Evolutionary conservation across 2,329 filamentous ascomycete species (phyloP).

Genomic region (Nemania sp.): DNA sequence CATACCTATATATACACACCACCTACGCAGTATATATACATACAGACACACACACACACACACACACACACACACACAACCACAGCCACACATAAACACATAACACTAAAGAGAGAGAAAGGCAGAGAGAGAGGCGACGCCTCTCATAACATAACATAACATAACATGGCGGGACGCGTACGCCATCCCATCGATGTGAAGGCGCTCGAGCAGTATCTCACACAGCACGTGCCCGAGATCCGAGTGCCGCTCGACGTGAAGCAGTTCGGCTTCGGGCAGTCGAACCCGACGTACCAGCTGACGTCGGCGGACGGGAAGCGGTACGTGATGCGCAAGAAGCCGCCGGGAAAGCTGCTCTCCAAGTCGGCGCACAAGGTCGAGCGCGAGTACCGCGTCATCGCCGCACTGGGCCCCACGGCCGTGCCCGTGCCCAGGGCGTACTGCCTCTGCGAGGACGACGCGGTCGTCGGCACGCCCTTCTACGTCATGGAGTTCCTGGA

Average conservation of each 20-base stretch:
- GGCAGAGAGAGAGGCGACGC: conserved; percentile 64
- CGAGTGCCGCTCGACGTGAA: conserved; percentile 83
- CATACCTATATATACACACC: too few relatives aligned
- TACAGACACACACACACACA: neutral
- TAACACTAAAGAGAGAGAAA: too few relatives aligned
- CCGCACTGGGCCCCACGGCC: conserved; percentile 75
- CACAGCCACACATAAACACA: too few relatives aligned
- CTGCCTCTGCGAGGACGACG: conserved; percentile 81
- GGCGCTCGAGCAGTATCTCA: conserved; percentile 79
- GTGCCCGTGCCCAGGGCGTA: conserved; percentile 86
- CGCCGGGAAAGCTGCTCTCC: conserved; percentile 89
- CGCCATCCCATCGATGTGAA: conserved; percentile 87
- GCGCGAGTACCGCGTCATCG: conserved; percentile 89
- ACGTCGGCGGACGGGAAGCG: conserved; percentile 70
- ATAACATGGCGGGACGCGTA: conserved; percentile 83
- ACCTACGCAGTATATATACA: too few relatives aligned
- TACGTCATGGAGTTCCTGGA: conserved; percentile 98
- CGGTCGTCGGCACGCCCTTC: conserved; percentile 85
- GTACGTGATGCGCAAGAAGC: conserved; percentile 96
- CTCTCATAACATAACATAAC: conserved; percentile 44
- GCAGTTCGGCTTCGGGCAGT: conserved; percentile 98
- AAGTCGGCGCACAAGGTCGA: conserved; percentile 96
- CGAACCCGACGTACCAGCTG: conserved; percentile 94
- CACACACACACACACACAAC: too few relatives aligned
- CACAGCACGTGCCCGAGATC: conserved; percentile 79